phyloP scores from a whole-genome alignment of 73 alveolate species.

The Tetrahymena malaccensis region DNA sequence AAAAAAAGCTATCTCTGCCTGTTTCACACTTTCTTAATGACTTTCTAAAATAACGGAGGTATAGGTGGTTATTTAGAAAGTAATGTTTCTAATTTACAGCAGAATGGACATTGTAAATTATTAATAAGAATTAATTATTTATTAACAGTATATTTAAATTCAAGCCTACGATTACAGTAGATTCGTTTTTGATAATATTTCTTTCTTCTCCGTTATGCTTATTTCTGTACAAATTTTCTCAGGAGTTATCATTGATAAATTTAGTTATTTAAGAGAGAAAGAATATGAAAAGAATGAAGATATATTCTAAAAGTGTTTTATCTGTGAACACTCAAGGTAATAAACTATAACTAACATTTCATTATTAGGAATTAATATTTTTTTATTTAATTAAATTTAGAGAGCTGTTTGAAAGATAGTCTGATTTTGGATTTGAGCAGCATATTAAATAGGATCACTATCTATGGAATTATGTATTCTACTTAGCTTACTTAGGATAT shows the following conservation, averaged over 20 bases:
- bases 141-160: not conserved
- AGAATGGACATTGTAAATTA: not conserved
- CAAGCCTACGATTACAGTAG: constrained; percentile 35
- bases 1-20: constrained; percentile 3
- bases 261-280: constrained; percentile 79
- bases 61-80: constrained; percentile 77
- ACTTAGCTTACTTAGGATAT: constrained; percentile 72
- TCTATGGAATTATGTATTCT: constrained; percentile 85
- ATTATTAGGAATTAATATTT: not conserved
- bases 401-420: constrained; percentile 43
- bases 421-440: constrained; percentile 40
- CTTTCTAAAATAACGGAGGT: constrained; percentile 94
- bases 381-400: constrained; percentile 31
- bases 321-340: constrained; percentile 48
- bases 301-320: constrained; percentile 64
- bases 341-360: not conserved
- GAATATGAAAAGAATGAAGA: constrained; percentile 60
- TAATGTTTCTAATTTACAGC: not conserved
- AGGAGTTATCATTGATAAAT: constrained; percentile 96
- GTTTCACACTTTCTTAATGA: constrained; percentile 47
- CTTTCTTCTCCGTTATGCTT: constrained; percentile 75
- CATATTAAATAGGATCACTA: constrained; percentile 82
- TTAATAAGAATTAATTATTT: not conserved
- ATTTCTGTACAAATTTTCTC: constrained; percentile 76
- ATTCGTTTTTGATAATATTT: constrained; percentile 68